Evolutionary conservation across 331 rosid genomes (phyloP), one percentile per base, ranked within the genome.

Genomic region (Phaseolus coccineus): DNA sequence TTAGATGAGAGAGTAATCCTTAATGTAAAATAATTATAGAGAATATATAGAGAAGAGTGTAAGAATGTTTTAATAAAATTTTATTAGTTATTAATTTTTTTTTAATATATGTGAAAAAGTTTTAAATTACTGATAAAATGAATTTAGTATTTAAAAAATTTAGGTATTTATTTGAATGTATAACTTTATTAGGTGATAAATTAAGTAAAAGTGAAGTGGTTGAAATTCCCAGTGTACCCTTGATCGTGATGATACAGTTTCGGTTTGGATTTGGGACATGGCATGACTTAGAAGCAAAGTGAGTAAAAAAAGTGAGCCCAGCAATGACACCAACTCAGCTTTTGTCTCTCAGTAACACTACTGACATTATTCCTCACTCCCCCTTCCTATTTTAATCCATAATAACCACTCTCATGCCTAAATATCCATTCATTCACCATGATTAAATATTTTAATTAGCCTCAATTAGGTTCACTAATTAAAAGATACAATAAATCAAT

Each of bases 211-310:
- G 31, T 19, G 67, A 39, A 6, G 69, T 12, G 51, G 16, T 0
- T 19, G 58, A 37, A 76, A 67, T 83, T 40, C 76, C 75, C 8
- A 6, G 53, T 40, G 7, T 79, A 42, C 57, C 70, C 84, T 55
- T 78, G 57, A 77, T 68, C 4, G 55, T 76, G 85, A 87, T 91
- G 79, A 79, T 50, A 42, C 31, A 28, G 59, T 70, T 69, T 51
- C 7, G 13, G 75, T 69, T 80, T 56, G 53, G 79, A 80, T 73
- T 80, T 52, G 81, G 80, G 81, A 81, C 66, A 85, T 73, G 81
- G 86, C 91, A 78, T 87, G 92, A 65, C 94, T 88, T 91, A 19
- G 88, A 90, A 91, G 97, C 92, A 84, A 90, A 87, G 93, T 69
- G 85, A 65, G 68, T 57, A 82, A 78, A 68, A 73, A 78, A 71